phyloP scores from a whole-genome alignment of 202 grass and related monocot species.

The Elaeis oleifera region DNA sequence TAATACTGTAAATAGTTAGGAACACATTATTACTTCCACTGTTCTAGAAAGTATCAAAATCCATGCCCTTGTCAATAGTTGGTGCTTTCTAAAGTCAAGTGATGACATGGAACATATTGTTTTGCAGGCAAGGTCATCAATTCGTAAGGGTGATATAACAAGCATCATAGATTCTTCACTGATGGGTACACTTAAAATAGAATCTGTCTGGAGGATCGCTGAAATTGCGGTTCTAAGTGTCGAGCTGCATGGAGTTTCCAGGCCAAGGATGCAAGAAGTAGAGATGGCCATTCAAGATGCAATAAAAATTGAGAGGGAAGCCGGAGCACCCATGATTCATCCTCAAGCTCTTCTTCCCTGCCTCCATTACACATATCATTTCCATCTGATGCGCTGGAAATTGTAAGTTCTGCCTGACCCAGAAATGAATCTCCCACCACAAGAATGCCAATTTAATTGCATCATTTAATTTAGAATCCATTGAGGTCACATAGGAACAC shows the following conservation, averaged over 20 bases:
- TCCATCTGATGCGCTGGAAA: slow-evolving; percentile 1
- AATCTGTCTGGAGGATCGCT: slow-evolving; percentile 3
- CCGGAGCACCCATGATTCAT: slow-evolving; percentile 2
- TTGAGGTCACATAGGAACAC: too few species aligned
- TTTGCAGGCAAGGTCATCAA: slow-evolving; percentile 9
- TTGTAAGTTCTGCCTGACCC: neutral
- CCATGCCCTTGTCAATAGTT: too few species aligned
- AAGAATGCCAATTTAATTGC: too few species aligned
- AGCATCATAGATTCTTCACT: slow-evolving; percentile 9
- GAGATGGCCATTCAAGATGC: slow-evolving; percentile 8
- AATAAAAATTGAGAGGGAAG: slow-evolving; percentile 6
- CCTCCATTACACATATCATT: neutral
- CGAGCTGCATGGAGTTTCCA: neutral
- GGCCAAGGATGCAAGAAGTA: slow-evolving; percentile 12
- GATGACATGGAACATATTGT: neutral
- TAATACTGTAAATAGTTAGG: too few species aligned
- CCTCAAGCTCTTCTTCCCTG: neutral
- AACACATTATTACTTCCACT: too few species aligned
- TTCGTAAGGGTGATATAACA: slow-evolving; percentile 8
- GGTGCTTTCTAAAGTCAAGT: too few species aligned
- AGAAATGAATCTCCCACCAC: too few species aligned
- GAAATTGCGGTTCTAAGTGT: slow-evolving; percentile 8
- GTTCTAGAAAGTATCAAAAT: too few species aligned
- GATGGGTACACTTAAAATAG: slow-evolving; percentile 5
- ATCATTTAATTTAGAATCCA: too few species aligned